Conservation (phyloP, 2,329 filamentous ascomycete species). For the Pseudogymnoascus sp. region DNA sequence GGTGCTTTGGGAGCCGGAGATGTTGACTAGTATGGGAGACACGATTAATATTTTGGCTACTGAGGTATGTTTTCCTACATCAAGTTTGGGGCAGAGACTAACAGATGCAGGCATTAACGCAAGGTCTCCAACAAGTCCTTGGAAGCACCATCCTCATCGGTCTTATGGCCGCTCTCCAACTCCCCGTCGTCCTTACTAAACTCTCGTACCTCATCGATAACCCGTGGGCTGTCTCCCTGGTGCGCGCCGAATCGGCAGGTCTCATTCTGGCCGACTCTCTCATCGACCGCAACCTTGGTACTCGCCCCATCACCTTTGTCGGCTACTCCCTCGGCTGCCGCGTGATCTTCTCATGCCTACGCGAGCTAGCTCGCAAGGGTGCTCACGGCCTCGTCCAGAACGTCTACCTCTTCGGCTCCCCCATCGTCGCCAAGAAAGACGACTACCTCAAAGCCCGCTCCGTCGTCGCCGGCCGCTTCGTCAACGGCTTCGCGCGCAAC, state of each 20-base stretch:
- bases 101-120: constrained; percentile 69
- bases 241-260: constrained; percentile 79
- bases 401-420: constrained; percentile 89
- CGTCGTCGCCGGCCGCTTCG: constrained; percentile 85
- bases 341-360: constrained; percentile 85
- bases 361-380: constrained; percentile 75
- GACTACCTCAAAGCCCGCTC: constrained; percentile 75
- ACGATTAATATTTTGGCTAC: constrained; percentile 98
- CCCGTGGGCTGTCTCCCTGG: constrained; percentile 93
- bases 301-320: constrained; percentile 83
- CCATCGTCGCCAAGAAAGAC: constrained; percentile 83
- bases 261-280: constrained; percentile 91
- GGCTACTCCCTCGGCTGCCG: constrained; percentile 89
- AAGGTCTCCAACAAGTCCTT: constrained; percentile 90
- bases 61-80: constrained; percentile 54
- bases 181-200: constrained; percentile 90
- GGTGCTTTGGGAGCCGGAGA: constrained; percentile 94
- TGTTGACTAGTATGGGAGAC: constrained; percentile 95
- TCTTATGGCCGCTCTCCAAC: constrained; percentile 84
- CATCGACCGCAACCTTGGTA: constrained; percentile 83
- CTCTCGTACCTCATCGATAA: constrained; percentile 96
- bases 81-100: constrained; percentile 16
- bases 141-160: constrained; percentile 81
- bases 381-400: constrained; percentile 87
- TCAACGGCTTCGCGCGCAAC: constrained; percentile 89